Conservation (phyloP, 345 rosid genomes). For the Citrus hindsii region DNA sequence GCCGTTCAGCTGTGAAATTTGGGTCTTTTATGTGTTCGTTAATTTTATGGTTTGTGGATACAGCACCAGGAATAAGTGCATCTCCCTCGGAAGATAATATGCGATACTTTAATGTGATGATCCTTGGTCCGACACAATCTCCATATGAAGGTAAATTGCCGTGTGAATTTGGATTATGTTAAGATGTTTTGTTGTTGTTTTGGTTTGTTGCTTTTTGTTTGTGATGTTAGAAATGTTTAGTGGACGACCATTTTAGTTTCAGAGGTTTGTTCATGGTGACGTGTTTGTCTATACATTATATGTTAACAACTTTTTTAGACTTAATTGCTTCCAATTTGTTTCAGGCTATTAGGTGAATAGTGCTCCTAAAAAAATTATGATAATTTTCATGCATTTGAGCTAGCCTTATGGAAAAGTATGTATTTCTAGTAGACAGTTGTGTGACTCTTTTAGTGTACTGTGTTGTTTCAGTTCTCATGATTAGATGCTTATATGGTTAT, state of each 20-base stretch:
- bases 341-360: not conserved
- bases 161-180: not conserved
- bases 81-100: conserved; percentile 96
- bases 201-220: not conserved
- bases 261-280: not conserved
- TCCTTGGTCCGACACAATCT: conserved; percentile 94
- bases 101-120: conserved; percentile 95
- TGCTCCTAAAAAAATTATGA: not conserved
- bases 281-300: not conserved
- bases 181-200: not conserved
- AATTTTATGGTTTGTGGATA: conserved; percentile 20
- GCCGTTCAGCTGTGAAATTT: not conserved
- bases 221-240: not conserved
- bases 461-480: not conserved
- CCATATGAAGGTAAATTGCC: conserved; percentile 80
- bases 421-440: not conserved
- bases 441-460: too few relatives aligned
- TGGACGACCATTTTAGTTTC: not conserved
- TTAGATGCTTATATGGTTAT: not conserved
- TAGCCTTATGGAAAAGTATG: not conserved
- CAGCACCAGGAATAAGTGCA: conserved; percentile 98
- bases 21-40: conserved; percentile 14
- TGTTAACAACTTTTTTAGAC: not conserved
- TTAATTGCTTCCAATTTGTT: not conserved
- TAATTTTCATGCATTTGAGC: not conserved